Percentiles rank a stretch among this genome's conserved stretches.
phyloP scores from a whole-genome alignment of 257 asterid genomes.

The Capsicum baccatum region DNA sequence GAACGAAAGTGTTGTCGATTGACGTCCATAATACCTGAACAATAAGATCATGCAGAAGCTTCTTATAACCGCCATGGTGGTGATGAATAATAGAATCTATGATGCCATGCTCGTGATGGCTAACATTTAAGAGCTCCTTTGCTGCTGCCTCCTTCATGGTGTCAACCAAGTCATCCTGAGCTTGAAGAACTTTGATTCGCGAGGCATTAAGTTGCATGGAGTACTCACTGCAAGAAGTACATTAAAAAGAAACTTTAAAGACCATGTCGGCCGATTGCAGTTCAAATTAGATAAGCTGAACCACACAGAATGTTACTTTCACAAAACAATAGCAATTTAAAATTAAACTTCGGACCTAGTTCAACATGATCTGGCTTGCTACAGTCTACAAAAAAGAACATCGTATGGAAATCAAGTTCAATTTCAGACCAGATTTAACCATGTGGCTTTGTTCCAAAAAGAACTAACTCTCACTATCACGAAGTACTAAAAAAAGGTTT shows the following conservation, averaged over 20 bases:
- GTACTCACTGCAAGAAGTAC: slow-evolving; percentile 61
- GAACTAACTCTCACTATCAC: background rate
- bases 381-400: background rate
- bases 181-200: slow-evolving; percentile 83
- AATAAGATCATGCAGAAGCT: slow-evolving; percentile 70
- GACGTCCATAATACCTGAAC: slow-evolving; percentile 62
- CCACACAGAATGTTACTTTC: background rate
- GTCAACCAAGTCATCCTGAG: slow-evolving; percentile 77
- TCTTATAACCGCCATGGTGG: slow-evolving; percentile 44
- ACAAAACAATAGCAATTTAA: background rate
- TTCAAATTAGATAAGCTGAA: background rate
- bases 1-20: background rate
- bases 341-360: background rate
- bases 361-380: slow-evolving; percentile 17
- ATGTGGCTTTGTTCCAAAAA: background rate
- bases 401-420: background rate
- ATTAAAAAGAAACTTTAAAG: slow-evolving; percentile 18
- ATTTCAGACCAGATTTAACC: background rate
- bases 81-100: background rate
- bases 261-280: background rate
- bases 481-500: background rate
- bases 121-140: slow-evolving; percentile 63
- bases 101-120: slow-evolving; percentile 55
- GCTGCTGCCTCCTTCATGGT: slow-evolving; percentile 69
- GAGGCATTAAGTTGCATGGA: slow-evolving; percentile 90